Evolutionary conservation across 148 eudicot species (phyloP), one percentile per base, ranked within the genome.

Genomic region (Chenopodium album): DNA sequence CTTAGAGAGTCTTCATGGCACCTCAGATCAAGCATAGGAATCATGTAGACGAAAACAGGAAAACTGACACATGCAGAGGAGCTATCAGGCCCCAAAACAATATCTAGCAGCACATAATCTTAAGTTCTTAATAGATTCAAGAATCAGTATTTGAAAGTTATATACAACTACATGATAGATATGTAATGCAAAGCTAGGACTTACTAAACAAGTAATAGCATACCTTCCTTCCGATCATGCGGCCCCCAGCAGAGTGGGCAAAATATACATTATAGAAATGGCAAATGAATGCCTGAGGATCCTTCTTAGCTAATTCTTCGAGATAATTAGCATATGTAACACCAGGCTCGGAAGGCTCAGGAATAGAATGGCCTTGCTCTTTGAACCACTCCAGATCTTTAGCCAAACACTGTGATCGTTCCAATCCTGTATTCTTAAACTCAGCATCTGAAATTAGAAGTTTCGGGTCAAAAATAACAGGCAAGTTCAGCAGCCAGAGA

Each of bases 151-250:
- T 23, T 71, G 50, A 71, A 71, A 19, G 12, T 31, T 32, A 71
- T 20, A 64, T 65, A 20, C 1, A 65, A 10, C 54, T 50, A 0
- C 63, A 59, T 59, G 63, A 59, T 59, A 19, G 23, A n/a, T 65
- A 23, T 65, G 69, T 23, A 46, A 46, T 9, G 5, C 52, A 72
- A 26, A 1, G 10, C 50, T 31, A 68, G 6, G 13, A 14, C 34
- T 12, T 12, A 59, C 46, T 56, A 28, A 22, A 54, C 17, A 32
- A 7, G 9, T 34, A 37, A 54, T n/a, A 48, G 9, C 63, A 63
- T 86, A 95, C 98, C 97, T 95, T 93, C 81, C 75, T 92, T 62
- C 98, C 98, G 74, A 95, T 95, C 98, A 95, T 95, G 64, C 96
- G 92, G 75, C 98, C 98, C 67, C 98, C 98, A 85, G 98, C 98